These are phyloP conservation scores for Kuraishia capsulata DNA, from an alignment of 805 yeast species.

Conservation along the genomic window DNA sequence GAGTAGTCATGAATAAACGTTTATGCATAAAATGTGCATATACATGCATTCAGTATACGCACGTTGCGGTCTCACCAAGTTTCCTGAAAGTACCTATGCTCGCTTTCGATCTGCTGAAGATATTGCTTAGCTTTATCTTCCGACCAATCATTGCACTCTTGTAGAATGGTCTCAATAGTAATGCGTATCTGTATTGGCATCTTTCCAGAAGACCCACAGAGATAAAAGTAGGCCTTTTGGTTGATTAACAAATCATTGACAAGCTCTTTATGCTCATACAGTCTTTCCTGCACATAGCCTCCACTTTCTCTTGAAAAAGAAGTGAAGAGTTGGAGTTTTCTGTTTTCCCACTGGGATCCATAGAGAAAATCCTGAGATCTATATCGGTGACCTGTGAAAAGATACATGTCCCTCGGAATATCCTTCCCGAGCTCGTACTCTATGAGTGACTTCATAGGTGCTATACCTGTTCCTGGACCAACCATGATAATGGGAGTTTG, in stretches of 20 bases:
- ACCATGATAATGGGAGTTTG: constrained; percentile 55
- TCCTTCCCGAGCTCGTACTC: constrained; percentile 21
- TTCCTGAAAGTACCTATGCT: constrained; percentile 71
- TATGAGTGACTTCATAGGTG: constrained; percentile 78
- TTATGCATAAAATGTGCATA: neutral
- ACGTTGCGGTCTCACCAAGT: constrained; percentile 52
- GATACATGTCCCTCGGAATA: constrained; percentile 25
- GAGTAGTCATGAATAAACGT: too few species aligned
- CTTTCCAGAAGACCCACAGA: constrained; percentile 90
- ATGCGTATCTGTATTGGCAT: constrained; percentile 87
- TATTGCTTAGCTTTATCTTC: constrained; percentile 39
- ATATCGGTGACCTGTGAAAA: constrained; percentile 73
- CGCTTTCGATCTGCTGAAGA: constrained; percentile 50
- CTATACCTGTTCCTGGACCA: constrained; percentile 95
- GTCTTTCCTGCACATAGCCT: constrained; percentile 72
- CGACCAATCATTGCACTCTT: constrained; percentile 30
- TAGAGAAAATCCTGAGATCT: constrained; percentile 62
- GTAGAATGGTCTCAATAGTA: constrained; percentile 61
- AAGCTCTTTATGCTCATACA: constrained; percentile 40
- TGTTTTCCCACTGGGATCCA: constrained; percentile 38
- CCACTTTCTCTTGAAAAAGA: constrained; percentile 41
- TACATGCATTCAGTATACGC: neutral
- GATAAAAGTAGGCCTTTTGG: constrained; percentile 52
- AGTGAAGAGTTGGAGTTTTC: constrained; percentile 30
- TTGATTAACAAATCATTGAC: constrained; percentile 46